Evolutionary conservation across 2,329 filamentous ascomycete species (phyloP), one percentile per base, ranked within the genome.

Genomic region (Talaromyces sp.): DNA sequence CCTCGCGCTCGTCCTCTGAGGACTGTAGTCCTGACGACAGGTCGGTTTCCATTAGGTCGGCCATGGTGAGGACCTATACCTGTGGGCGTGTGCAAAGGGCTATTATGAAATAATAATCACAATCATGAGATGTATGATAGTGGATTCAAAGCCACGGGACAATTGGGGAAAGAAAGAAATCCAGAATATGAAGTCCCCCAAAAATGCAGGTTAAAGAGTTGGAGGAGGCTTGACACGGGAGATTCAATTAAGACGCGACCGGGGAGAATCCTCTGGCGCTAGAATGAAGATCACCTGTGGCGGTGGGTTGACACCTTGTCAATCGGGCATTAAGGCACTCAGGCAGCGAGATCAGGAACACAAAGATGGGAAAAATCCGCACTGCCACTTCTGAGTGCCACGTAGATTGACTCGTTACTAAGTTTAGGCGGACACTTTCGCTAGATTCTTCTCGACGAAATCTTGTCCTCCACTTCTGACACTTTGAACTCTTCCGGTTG

Each of bases 21-120:
- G 64, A 66, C 35, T 52, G 58, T 8, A 60, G 39, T 14, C 61
- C 63, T n/a, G 68, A 63, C 2, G 68, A 64, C n/a, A 65, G 63
- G 29, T 68, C 64, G 16, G 68, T 62, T 36, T 64, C 61, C 60
- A 69, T 58, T 6, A 56, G 49, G 43, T 60, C 57, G 19, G 58
- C 36, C 59, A 63, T 63, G 29, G 20, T 52, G 19, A 33, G 11
- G 33, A 17, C 10, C 22, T 41, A 36, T 19, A 27, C 17, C 8
- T 16, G 30, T 7, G 9, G 47, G n/a, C n/a, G n/a, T 4, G 19
- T 11, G 16, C n/a, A 43, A 3, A 27, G n/a, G 5, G 13, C 17
- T 35, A 24, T 14, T 35, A 24, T 47, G 32, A 27, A 30, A 36
- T 10, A 7, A 11, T 14, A 16, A 14, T 13, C 19, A 17, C 3